These are phyloP conservation scores for Puccinia horiana DNA, from an alignment of 1,284 basidiomycete species.

Conservation along the genomic window DNA sequence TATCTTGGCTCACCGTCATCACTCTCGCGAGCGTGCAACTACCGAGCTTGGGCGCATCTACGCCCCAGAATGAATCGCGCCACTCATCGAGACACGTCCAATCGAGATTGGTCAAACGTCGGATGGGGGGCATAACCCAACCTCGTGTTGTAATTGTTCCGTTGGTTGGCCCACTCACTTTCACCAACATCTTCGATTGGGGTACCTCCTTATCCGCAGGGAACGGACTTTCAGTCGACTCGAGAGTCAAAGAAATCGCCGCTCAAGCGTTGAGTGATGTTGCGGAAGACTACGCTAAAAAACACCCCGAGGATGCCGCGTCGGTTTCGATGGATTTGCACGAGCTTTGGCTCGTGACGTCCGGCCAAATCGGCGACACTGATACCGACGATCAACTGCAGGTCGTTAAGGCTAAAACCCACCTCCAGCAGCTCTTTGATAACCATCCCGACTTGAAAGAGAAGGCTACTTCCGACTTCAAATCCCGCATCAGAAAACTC, in stretches of 20 bases:
- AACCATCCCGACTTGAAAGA: neutral
- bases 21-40: too few relatives aligned
- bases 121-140: neutral
- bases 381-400: neutral
- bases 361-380: neutral
- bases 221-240: too few relatives aligned
- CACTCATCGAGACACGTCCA: neutral
- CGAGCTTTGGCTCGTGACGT: neutral
- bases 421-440: neutral
- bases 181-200: neutral
- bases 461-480: neutral
- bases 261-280: neutral
- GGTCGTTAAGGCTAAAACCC: neutral
- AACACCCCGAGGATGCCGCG: neutral
- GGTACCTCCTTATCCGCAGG: neutral
- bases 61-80: too few relatives aligned
- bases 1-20: too few relatives aligned
- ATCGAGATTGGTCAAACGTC: neutral
- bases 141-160: neutral
- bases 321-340: neutral
- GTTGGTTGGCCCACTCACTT: neutral
- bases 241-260: neutral
- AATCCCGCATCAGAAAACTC: neutral
- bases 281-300: neutral
- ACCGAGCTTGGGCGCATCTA: too few relatives aligned